Conservation (phyloP, 495 filamentous ascomycete genomes). For the Aspergillus leporis region DNA sequence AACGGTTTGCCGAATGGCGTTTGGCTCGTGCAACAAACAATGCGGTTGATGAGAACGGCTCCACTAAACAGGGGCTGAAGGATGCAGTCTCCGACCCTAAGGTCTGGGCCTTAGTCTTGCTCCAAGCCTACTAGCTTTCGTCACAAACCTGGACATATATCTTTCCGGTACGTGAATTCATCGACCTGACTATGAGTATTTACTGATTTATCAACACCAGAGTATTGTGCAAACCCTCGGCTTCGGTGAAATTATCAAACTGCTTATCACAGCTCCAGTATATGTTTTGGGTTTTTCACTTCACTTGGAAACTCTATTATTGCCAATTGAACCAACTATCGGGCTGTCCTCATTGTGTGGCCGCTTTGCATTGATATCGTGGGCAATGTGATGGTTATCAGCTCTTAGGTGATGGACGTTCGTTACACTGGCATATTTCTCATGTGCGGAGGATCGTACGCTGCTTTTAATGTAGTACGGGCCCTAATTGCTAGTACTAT, state of each 20-base stretch:
- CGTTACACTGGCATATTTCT: conserved; percentile 28
- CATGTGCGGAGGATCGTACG: conserved; percentile 27
- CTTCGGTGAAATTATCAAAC: conserved; percentile 26
- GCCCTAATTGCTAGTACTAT: conserved; percentile 24
- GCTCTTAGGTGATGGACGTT: conserved; percentile 17
- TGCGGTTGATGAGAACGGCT: conserved; percentile 22
- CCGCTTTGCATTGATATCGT: conserved; percentile 17
- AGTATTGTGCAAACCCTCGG: conserved; percentile 34
- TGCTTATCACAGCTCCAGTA: conserved; percentile 30
- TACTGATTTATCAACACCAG: conserved; percentile 2
- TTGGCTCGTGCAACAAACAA: too few relatives aligned
- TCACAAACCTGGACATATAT: conserved; percentile 30
- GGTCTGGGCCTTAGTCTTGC: conserved; percentile 23
- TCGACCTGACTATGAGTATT: background rate
- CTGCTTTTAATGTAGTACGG: conserved; percentile 26
- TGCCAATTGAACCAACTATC: conserved; percentile 50
- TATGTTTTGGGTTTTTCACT: conserved; percentile 34
- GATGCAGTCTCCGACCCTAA: conserved; percentile 28
- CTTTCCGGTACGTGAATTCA: conserved; percentile 15
- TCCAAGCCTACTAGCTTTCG: conserved; percentile 27
- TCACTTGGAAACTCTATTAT: conserved; percentile 43
- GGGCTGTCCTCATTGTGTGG: conserved; percentile 19
- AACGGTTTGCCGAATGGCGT: too few relatives aligned
- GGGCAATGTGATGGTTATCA: conserved; percentile 23
- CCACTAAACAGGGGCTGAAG: conserved; percentile 19